Percentiles rank a stretch among this genome's conserved stretches.
These are phyloP conservation scores for Lobosporangium transversale DNA, from an alignment of 192 early-diverging fungal species.

Conservation along the genomic window DNA sequence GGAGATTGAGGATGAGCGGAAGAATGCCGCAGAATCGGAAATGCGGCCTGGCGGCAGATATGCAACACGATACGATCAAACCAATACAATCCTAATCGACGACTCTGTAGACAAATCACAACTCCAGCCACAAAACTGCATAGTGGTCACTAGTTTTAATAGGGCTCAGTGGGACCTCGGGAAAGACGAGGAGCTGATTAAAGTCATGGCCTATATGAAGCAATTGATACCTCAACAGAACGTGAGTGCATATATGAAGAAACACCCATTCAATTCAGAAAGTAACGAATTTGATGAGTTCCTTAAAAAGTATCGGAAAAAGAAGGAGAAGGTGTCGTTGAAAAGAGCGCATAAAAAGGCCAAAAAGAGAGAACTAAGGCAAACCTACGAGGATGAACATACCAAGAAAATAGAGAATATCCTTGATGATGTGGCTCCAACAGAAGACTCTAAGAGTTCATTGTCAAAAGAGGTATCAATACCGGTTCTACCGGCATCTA, in stretches of 20 bases:
- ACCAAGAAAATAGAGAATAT: no score
- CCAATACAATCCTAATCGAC: constrained; percentile 64
- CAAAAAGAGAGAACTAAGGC: no score
- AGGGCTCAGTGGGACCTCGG: neutral
- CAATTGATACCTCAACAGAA: constrained; percentile 46
- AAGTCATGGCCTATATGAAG: constrained; percentile 55
- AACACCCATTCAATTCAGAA: constrained; percentile 45
- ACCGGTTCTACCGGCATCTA: no score
- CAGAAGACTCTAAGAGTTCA: no score
- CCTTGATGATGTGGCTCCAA: no score
- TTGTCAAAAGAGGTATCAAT: no score
- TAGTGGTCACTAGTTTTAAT: constrained; percentile 55
- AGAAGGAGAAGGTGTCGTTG: no score
- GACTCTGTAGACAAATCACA: constrained; percentile 59
- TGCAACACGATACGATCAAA: constrained; percentile 43
- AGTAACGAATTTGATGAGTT: neutral
- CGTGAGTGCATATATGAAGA: constrained; percentile 56
- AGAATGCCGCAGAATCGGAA: neutral
- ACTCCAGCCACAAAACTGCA: constrained; percentile 62
- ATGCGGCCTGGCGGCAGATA: neutral
- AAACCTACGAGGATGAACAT: no score
- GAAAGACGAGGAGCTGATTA: constrained; percentile 53
- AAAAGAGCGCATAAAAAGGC: no score
- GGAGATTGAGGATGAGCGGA: constrained; percentile 36
- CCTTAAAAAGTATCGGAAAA: no score